Base-by-base conservation (phyloP, 345 rosid species). In the Turritis glabra region DNA sequence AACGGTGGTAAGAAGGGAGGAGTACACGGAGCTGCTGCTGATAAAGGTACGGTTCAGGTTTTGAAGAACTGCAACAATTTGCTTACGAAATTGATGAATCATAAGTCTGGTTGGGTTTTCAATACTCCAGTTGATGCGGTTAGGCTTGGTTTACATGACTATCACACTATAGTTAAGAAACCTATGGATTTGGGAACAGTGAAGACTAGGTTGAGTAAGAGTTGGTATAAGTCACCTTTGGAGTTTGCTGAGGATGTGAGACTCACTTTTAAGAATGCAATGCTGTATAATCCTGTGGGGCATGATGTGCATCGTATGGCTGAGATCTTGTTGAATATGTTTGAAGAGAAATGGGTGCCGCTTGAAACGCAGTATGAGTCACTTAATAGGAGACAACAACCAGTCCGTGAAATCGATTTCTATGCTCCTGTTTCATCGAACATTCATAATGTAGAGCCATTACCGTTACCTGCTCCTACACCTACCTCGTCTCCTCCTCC, bases 131-230 rank as follows among this genome's bases (percentile, higher is more conserved):
- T 94, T 51, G 97, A 94, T 85, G 93, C 73, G 3, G 83, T 84
- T 72, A 80, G 70, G 70, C 88, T 91, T 77, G 88, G 88, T 58
- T 78, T 91, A 78, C 90, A 80, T 64, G 98, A 94, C 82, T 94
- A 94, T 71, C 81, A 81, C 50, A 81, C 69, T 4, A 89, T 91
- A 47, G 73, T 94, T 60, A 86, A 86, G 82, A 87, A 83, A 60
- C 98, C 97, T 1, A 94, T 94, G 98, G 98, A 94, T 88, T 84
- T 94, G 76, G 97, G 97, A 11, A 87, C 97, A 0, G 93, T 94
- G 72, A 87, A 86, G 81, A 79, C 60, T 74, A 87, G 82, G 83
- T 75, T 89, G 87, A 81, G 76, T 60, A 86, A 86, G 72, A 85
- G 81, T 47, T 77, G 62, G 86, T 94, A 91, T 59, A 82, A 88